These are phyloP conservation scores for Lyophyllum shimeji DNA, from an alignment of 768 basidiomycete genomes.

Conservation along the genomic window DNA sequence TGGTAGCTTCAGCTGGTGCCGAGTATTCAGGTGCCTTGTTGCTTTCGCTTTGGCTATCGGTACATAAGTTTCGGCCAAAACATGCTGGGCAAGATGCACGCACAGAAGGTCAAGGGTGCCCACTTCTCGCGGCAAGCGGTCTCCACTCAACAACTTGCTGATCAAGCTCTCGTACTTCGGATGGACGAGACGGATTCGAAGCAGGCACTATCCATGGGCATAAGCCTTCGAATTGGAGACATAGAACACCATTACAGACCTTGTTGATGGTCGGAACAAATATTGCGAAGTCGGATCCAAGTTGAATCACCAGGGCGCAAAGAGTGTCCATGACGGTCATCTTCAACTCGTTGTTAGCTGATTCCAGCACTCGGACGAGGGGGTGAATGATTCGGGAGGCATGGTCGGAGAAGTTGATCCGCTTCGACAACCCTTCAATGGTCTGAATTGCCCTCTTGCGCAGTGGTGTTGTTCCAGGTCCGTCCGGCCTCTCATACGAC, in stretches of 20 bases:
- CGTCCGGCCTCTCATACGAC: constrained; percentile 83
- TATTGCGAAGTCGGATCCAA: constrained; percentile 96
- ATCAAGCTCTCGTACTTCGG: constrained; percentile 87
- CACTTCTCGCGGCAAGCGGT: constrained; percentile 85
- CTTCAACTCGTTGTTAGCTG: constrained; percentile 74
- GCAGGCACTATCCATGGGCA: constrained; percentile 53
- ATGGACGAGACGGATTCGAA: constrained; percentile 77
- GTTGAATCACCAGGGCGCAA: constrained; percentile 88
- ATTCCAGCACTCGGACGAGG: constrained; percentile 81
- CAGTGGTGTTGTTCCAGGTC: constrained; percentile 52
- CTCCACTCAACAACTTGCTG: constrained; percentile 86
- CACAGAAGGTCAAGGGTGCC: constrained; percentile 69
- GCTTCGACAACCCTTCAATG: constrained; percentile 84
- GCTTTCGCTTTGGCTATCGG: constrained; percentile 51
- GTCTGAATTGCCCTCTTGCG: constrained; percentile 90
- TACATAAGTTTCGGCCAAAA: constrained; percentile 4
- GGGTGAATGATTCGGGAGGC: constrained; percentile 97
- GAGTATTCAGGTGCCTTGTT: constrained; percentile 69
- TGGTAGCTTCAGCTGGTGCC: constrained; percentile 83
- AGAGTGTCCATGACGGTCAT: constrained; percentile 90
- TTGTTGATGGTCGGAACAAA: constrained; percentile 98
- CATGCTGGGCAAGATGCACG: constrained; percentile 21
- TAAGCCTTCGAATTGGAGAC: constrained; percentile 3
- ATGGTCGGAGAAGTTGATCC: constrained; percentile 97
- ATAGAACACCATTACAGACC: constrained; percentile 38